Base-by-base conservation (phyloP, 1,139 yeast species). In the Kodamaea alishanica region DNA sequence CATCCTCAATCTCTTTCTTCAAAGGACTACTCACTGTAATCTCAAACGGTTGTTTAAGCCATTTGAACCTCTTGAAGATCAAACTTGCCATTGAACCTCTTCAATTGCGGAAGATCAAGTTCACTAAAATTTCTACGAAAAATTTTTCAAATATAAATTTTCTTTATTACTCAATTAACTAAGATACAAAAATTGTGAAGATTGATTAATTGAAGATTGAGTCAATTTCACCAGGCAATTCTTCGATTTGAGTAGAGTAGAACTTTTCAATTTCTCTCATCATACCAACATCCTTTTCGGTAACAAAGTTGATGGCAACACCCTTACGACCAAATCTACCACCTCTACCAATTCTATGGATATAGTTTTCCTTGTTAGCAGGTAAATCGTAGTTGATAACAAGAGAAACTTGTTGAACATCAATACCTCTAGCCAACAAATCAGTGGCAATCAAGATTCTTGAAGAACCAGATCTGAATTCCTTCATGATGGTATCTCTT, bases 261-360 rank as follows among this genome's bases (percentile, higher is more conserved):
- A 89, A 92, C 74, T 79, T 88, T 77, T 94, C 98, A 60, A 92
- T 85, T 74, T 90, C 97, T 76, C 96, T 86, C 84, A 94, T 81
- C 77, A 85, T 85, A 62, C 83, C 84, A 63, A 89, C 88, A 66
- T 92, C 97, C 56, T 84, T 82, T 60, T 77, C 80, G 54, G 97
- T 89, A 66, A 90, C 95, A 59, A 92, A 85, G 83, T 92, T 92
- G 79, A 92, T 89, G 61, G 98, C 97, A 65, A 90, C 96, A 84
- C 98, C 98, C 83, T 92, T 92, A 75, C 98, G 84, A 78, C 98
- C 98, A 78, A 92, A 92, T 78, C 98, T 92, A 77, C 98, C 98
- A 78, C 96, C 95, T 80, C 98, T 87, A 81, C 98, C 98, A 62
- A 92, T 92, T 83, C 98, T 85, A 79, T 92, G 98, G 65, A 92